Evolutionary conservation across 2,329 filamentous ascomycete species (phyloP), one percentile per base, ranked within the genome.

Genomic region (Amauroascus verrucosus): DNA sequence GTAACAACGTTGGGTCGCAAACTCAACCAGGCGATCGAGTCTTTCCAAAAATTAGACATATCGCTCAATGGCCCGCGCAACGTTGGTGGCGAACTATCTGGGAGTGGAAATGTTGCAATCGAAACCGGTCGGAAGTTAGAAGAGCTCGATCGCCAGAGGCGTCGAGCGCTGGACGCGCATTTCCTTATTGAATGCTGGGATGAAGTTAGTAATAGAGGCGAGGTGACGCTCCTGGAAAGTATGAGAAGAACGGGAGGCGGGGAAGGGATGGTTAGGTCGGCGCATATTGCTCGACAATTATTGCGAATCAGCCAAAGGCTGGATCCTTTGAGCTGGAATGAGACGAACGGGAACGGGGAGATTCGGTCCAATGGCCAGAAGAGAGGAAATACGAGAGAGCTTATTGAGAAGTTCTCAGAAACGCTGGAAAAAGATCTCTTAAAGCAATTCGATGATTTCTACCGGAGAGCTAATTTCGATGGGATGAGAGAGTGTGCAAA

Each of bases 401-500:
- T 94, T 14, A 85, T 98, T 54, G 93, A 98, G 70, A 96, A 95
- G 67, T 98, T 97, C 69, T 87, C 90, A 24, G 93, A 98, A 68
- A 90, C 87, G 0, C 72, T 98, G 55, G 93, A 98, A 70, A 95
- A 97, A 66, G 93, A 98, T 65, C 75, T 98, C 37, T 73, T 98
- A 56, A 88, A 90, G 67, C 91, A 96, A 64, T 98, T 98, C 71
- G 94, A 98, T 74, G 88, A 94, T 65, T 96, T 91, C 73, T 97
- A 97, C 68, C 80, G 90, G 58, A 83, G 86, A 61, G 89, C 95
- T 63, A 95, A 97, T 70, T 96, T 95, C 64, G 88, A 96, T 60
- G 90, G 94, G 63, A 98, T 98, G 94, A 85, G 88, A 72, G 93
- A 97, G 67, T 98, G 93, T 67, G 88, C 94, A 52, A 87, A 87